phyloP scores from a whole-genome alignment of 2,329 filamentous ascomycete species.

The Aspergillus arachidicola region DNA sequence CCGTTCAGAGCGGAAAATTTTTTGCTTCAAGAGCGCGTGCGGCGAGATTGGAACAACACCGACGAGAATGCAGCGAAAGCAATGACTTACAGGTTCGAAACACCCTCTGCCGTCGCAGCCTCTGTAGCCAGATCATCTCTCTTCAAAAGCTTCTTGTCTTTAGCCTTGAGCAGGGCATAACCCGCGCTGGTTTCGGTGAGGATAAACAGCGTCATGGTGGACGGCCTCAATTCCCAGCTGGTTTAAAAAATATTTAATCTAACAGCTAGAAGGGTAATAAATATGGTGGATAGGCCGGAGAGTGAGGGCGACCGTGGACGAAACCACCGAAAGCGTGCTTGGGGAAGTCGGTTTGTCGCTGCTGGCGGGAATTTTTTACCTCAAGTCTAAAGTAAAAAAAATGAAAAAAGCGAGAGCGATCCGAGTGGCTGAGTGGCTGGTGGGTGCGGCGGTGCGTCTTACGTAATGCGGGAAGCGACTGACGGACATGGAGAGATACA shows the following conservation, averaged over 20 bases:
- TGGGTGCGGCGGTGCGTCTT: constrained; percentile 28
- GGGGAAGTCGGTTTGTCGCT: constrained; percentile 24
- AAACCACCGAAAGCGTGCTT: constrained; percentile 37
- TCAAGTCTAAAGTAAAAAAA: constrained; percentile 29
- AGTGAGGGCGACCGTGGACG: constrained; percentile 33
- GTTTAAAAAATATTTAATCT: constrained; percentile 18
- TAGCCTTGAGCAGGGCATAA: constrained; percentile 97
- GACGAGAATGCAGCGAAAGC: constrained; percentile 9
- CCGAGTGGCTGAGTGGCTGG: constrained; percentile 33
- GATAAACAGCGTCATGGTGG: constrained; percentile 84
- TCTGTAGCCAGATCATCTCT: constrained; percentile 77
- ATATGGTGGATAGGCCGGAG: constrained; percentile 25
- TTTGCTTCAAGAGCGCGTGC: constrained; percentile 23
- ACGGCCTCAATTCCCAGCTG: constrained; percentile 33
- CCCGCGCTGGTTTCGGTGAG: constrained; percentile 93
- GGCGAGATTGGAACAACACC: neutral
- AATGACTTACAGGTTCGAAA: constrained; percentile 76
- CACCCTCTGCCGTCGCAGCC: constrained; percentile 76
- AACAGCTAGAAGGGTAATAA: constrained; percentile 24
- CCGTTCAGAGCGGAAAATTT: constrained; percentile 25
- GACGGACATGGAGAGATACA: constrained; percentile 9
- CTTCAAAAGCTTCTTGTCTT: constrained; percentile 97
- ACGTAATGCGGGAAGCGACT: constrained; percentile 30
- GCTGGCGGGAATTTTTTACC: constrained; percentile 40
- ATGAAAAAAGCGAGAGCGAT: constrained; percentile 36